Evolutionary conservation across 371 early-diverging fungal genomes (phyloP).

Genomic region (Apophysomyces trapeziformis): DNA sequence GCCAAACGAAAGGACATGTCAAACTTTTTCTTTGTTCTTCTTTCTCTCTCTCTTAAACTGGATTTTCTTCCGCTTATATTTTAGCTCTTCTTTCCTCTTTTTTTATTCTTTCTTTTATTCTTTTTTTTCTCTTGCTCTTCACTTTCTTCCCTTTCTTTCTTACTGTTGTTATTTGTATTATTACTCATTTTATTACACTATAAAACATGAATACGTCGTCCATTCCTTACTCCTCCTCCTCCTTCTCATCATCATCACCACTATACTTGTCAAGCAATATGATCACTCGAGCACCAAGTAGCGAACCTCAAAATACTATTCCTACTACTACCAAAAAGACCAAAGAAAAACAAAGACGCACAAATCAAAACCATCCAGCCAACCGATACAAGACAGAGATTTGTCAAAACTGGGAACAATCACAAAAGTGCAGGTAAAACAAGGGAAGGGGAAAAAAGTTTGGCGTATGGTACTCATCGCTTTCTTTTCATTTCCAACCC

Average conservation of each 20-base stretch:
- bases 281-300: background rate
- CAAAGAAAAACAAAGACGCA: background rate
- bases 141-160: background rate
- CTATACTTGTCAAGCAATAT: background rate
- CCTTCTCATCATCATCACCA: background rate
- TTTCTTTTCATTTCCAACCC: background rate
- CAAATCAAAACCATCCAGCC: background rate
- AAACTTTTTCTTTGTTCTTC: background rate
- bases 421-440: constrained; percentile 9
- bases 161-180: background rate
- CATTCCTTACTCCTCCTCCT: background rate
- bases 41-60: too few species aligned
- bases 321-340: background rate
- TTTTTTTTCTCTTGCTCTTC: background rate
- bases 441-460: background rate
- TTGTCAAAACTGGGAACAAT: constrained; percentile 10
- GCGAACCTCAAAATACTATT: background rate
- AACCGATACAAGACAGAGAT: constrained; percentile 10
- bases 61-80: too few species aligned
- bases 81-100: background rate
- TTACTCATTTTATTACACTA: background rate
- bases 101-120: background rate
- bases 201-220: background rate
- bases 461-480: background rate
- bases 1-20: background rate